A percentile compares a stretch with the other conserved stretches of the same genome.
phyloP scores from a whole-genome alignment of 192 early-diverging fungal species.

The Gonapodya prolifera region DNA sequence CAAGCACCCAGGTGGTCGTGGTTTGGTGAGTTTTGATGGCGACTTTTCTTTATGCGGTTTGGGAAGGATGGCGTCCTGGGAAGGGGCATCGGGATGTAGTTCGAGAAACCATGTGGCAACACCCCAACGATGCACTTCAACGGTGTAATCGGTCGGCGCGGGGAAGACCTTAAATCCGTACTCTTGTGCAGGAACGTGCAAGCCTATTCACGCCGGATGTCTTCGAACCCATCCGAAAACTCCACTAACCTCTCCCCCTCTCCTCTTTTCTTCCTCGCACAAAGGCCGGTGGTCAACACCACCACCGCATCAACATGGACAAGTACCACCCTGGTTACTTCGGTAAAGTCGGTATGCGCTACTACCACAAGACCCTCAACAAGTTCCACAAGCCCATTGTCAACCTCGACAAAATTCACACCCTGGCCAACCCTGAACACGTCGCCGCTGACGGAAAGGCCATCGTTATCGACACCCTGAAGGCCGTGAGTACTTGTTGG shows the following conservation, averaged over 20 bases:
- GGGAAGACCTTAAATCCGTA: too few relatives aligned
- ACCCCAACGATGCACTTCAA: too few relatives aligned
- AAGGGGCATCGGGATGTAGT: too few relatives aligned
- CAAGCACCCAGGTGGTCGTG: constrained; percentile 99
- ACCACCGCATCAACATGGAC: constrained; percentile 99
- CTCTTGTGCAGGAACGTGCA: too few relatives aligned
- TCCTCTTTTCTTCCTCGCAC: neutral
- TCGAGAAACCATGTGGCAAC: too few relatives aligned
- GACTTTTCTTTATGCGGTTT: neutral
- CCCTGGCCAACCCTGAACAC: constrained; percentile 55
- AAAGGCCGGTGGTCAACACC: constrained; percentile 93
- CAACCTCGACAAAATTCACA: constrained; percentile 93
- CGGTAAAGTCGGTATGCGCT: constrained; percentile 99
- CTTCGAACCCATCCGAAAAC: neutral
- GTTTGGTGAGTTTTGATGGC: constrained; percentile 57
- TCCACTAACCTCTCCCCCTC: too few relatives aligned
- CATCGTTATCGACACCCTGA: constrained; percentile 82
- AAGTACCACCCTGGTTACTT: constrained; percentile 99
- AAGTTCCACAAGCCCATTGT: constrained; percentile 69
- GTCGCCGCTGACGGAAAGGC: constrained; percentile 65
- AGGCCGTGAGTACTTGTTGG: constrained; percentile 34
- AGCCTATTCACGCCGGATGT: too few relatives aligned
- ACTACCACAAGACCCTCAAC: constrained; percentile 95
- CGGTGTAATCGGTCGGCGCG: too few relatives aligned
- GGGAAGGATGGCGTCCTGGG: neutral